phyloP scores from a whole-genome alignment of 1,284 basidiomycete genomes.

The Rhodotorula mucilaginosa region DNA sequence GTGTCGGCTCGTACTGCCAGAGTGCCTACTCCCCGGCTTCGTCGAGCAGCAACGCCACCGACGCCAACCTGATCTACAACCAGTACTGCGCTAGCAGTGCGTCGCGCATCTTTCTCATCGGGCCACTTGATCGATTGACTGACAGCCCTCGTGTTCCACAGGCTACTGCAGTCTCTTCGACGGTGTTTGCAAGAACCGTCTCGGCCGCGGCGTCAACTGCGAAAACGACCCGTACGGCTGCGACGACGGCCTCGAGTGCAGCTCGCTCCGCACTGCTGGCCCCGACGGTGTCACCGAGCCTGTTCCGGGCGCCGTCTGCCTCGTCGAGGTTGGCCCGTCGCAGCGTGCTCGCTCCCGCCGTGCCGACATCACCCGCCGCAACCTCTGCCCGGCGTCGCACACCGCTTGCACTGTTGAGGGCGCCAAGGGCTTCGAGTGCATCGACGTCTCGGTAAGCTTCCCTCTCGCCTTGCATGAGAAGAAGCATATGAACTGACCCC shows the following conservation, averaged over 20 bases:
- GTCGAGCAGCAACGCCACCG: not conserved
- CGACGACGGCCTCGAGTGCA: not conserved
- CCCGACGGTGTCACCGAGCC: not conserved
- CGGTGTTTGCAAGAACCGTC: not conserved
- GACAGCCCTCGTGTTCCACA: not conserved
- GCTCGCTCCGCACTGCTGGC: not conserved
- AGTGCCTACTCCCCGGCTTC: not conserved
- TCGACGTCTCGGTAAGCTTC: slow-evolving; percentile 21
- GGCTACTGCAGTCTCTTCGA: slow-evolving; percentile 17
- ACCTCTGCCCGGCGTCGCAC: slow-evolving; percentile 33
- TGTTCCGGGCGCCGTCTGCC: not conserved
- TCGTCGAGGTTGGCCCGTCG: not conserved
- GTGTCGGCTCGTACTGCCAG: not conserved
- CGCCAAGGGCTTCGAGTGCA: slow-evolving; percentile 30
- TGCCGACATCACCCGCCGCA: slow-evolving; percentile 9
- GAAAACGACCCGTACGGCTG: slow-evolving; percentile 8
- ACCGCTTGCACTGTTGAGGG: slow-evolving; percentile 22
- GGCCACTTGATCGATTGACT: not conserved
- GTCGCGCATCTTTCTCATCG: no score
- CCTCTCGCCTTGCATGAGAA: no score
- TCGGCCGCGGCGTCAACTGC: slow-evolving; percentile 15
- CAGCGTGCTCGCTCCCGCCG: slow-evolving; percentile 18
- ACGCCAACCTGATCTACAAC: slow-evolving; percentile 21
- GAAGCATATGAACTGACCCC: no score
- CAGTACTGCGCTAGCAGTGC: slow-evolving; percentile 6